A percentile compares a stretch with the other conserved stretches of the same genome.
These are phyloP conservation scores for Mycena epipterygia DNA, from an alignment of 768 basidiomycete genomes.

Conservation along the genomic window DNA sequence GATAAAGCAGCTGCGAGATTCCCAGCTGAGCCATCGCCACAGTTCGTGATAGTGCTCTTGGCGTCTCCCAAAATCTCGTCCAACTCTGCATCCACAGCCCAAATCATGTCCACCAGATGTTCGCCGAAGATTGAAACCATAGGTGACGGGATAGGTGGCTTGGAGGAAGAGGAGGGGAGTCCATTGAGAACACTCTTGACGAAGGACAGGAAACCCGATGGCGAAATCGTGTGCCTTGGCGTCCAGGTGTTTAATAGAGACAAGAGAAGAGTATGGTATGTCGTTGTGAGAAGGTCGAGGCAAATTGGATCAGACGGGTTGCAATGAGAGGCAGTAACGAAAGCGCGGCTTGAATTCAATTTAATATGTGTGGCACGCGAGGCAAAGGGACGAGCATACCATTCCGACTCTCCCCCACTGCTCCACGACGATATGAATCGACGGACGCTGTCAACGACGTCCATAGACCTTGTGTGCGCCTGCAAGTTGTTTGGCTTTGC, in stretches of 20 bases:
- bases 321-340: slow-evolving; percentile 71
- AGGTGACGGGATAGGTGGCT: slow-evolving; percentile 61
- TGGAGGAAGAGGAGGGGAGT: slow-evolving; percentile 81
- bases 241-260: slow-evolving; percentile 72
- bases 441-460: slow-evolving; percentile 68
- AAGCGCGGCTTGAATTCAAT: slow-evolving; percentile 64
- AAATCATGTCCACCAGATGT: slow-evolving; percentile 82
- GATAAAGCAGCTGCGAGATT: slow-evolving; percentile 41
- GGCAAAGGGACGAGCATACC: slow-evolving; percentile 55
- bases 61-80: slow-evolving; percentile 78
- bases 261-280: slow-evolving; percentile 77
- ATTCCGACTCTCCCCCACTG: slow-evolving; percentile 72
- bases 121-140: slow-evolving; percentile 71
- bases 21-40: slow-evolving; percentile 48
- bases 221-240: slow-evolving; percentile 59
- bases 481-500: slow-evolving; percentile 2
- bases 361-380: slow-evolving; percentile 34
- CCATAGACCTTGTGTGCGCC: slow-evolving; percentile 55
- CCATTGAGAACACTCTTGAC: slow-evolving; percentile 70
- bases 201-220: slow-evolving; percentile 70
- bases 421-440: slow-evolving; percentile 67
- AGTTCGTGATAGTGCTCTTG: slow-evolving; percentile 55
- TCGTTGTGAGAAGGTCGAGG: slow-evolving; percentile 71
- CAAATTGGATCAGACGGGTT: slow-evolving; percentile 67
- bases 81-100: slow-evolving; percentile 83